Evolutionary conservation across 805 yeast species (phyloP), one percentile per base, ranked within the genome.

Genomic region (Barnettozyma vustinii): DNA sequence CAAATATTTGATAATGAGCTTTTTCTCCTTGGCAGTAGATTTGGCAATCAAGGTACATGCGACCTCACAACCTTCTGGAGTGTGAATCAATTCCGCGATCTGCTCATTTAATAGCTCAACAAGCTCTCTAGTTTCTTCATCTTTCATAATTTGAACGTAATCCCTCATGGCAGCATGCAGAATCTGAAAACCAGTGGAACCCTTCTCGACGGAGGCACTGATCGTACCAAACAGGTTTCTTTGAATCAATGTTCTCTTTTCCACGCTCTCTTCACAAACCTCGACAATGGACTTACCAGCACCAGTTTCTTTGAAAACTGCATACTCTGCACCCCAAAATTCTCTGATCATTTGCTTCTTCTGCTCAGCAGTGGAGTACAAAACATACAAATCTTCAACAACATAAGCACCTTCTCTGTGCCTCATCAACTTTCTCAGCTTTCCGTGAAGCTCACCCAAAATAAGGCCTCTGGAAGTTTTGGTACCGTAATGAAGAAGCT

Each of bases 371-470:
- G 89, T 80, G 10, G 97, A 81, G 67, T 91, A 92, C 49, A 90
- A 78, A 21, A 88, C 87, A 64, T 75, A 92, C 61, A 88, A 74
- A 74, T 92, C 99, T 69, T 92, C 98, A 56, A 91, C 90, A 37
- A 92, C 98, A 61, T 92, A 90, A 13, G 98, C 98, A 69, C 97
- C 99, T 75, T 92, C 98, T 71, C 87, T 84, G 70, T 92, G 97
- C 74, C 96, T 83, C 94, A 92, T 89, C 50, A 92, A 74, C 69
- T 89, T 92, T 66, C 97, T 78, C 61, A 88, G 79, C 59, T 84
- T 83, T 44, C 99, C 99, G 62, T 90, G 96, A 56, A 92, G 75
- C 70, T 90, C 97, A 61, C 84, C 77, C 49, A 91, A 75, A 49
- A 92, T 84, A 35, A 80, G 57, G 47, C 81, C 84, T 60, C 96